A percentile compares a stretch with the other conserved stretches of the same genome.
Conservation (phyloP, 2,329 filamentous ascomycete genomes). For the Hansfordia pulvinata region DNA sequence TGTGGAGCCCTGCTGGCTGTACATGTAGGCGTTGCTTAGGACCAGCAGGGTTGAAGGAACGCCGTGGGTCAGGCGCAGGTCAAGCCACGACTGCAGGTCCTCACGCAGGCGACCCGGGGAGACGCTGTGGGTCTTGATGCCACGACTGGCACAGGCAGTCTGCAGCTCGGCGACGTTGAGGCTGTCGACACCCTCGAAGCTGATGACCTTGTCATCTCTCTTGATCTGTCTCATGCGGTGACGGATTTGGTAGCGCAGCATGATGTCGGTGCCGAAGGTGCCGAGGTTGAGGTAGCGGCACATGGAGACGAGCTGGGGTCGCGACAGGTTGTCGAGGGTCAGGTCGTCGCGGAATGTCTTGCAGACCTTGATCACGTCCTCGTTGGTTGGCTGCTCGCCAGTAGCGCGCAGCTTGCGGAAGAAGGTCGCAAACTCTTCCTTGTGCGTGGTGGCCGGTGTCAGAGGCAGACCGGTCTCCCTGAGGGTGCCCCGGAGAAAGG, state of each 20-base stretch:
- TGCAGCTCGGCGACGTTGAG: constrained; percentile 90
- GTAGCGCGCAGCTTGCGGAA: constrained; percentile 93
- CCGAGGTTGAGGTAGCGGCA: constrained; percentile 98
- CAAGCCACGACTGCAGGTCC: constrained; percentile 87
- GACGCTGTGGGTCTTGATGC: constrained; percentile 83
- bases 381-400: constrained; percentile 73
- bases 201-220: constrained; percentile 89
- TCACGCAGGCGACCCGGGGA: constrained; percentile 78
- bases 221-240: constrained; percentile 99
- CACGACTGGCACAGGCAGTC: constrained; percentile 80
- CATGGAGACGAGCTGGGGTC: constrained; percentile 92
- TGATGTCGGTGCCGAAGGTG: constrained; percentile 92
- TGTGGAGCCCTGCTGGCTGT: constrained; percentile 52
- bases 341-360: constrained; percentile 98
- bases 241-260: constrained; percentile 92
- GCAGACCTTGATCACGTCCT: constrained; percentile 97
- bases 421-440: constrained; percentile 89
- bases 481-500: constrained; percentile 76
- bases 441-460: constrained; percentile 70
- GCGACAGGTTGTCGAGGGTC: constrained; percentile 90
- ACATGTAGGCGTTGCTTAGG: constrained; percentile 95
- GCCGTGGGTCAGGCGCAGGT: constrained; percentile 81
- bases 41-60: constrained; percentile 95
- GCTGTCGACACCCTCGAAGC: constrained; percentile 83
- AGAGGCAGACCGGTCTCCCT: constrained; percentile 88